phyloP scores from a whole-genome alignment of 805 yeast species.

The Saturnispora serradocipensis region DNA sequence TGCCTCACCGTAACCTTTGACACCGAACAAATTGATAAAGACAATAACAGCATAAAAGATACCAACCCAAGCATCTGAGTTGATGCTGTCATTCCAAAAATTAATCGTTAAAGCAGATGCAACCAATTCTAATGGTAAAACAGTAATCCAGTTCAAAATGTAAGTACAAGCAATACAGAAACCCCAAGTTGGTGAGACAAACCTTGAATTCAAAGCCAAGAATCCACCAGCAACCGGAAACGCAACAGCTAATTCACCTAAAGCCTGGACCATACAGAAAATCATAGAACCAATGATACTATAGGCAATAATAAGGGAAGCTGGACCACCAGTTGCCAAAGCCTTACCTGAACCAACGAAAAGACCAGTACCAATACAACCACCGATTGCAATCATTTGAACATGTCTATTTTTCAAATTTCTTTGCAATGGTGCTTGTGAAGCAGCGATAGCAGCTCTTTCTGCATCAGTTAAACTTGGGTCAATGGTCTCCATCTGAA shows the following conservation, averaged over 20 bases:
- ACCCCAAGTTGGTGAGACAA: slow-evolving; percentile 47
- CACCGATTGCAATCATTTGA: slow-evolving; percentile 74
- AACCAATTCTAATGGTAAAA: slow-evolving; percentile 44
- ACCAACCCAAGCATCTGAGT: slow-evolving; percentile 45
- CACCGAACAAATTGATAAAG: slow-evolving; percentile 46
- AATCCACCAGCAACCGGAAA: slow-evolving; percentile 54
- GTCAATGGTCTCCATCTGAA: slow-evolving; percentile 28
- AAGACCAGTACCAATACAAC: slow-evolving; percentile 73
- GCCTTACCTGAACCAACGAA: slow-evolving; percentile 63
- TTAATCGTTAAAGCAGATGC: slow-evolving; percentile 41
- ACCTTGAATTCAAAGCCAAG: slow-evolving; percentile 46
- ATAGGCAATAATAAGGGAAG: slow-evolving; percentile 51
- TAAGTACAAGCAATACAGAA: slow-evolving; percentile 53
- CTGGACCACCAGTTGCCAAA: slow-evolving; percentile 57
- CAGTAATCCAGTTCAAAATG: slow-evolving; percentile 41
- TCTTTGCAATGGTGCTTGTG: slow-evolving; percentile 39
- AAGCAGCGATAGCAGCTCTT: slow-evolving; percentile 34
- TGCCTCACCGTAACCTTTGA: slow-evolving; percentile 57
- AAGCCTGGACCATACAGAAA: slow-evolving; percentile 49
- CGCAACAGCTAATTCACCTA: slow-evolving; percentile 52
- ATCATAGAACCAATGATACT: slow-evolving; percentile 47
- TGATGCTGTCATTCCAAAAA: slow-evolving; percentile 35
- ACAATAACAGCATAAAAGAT: slow-evolving; percentile 42
- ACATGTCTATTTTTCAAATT: slow-evolving; percentile 52
- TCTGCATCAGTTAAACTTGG: slow-evolving; percentile 33